Base-by-base conservation (phyloP, 2,329 filamentous ascomycete species). In the Stagonosporopsis cucurbitacearum region DNA sequence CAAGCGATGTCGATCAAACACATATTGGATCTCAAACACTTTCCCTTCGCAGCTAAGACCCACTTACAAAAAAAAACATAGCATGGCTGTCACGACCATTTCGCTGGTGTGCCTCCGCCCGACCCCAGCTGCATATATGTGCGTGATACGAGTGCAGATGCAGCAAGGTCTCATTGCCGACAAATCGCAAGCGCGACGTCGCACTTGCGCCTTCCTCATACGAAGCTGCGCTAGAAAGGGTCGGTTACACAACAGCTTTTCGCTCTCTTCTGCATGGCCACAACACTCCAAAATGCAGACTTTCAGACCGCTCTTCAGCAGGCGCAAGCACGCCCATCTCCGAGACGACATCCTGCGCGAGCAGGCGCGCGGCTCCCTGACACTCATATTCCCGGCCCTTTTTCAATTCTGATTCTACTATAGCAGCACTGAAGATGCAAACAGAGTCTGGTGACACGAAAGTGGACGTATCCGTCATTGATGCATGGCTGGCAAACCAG, bases 291-390 rank as follows among this genome's bases (percentile, higher is more conserved):
- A 32, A 26, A 28, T 17, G 42, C 47, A 51, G 36, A 39, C 23
- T 19, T 37, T 30, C 30, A 42, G 47, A 56, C 53, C 53, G 53
- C 53, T 56, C 36, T 51, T 56, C 26, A 20, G 32, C 42, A 28
- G 42, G 43, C 43, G 42, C 15, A 25, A 50, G 36, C 53, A 42
- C 37, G 47, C 48, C 28, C 36, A 56, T 56, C 47, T 39, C 47
- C 47, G 47, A 19, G 35, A 4, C 22, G 43, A 19, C 30, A 25
- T 25, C 6, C 5, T 9, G 17, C 23, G 4, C 23, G 35, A 22
- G 30, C 19, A 39, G 39, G 15, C 32, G 19, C 30, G n/a, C 15
- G 19, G 15, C 23, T 42, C 15, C 35, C 15, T 23, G 25, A 2
- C 25, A 33, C 13, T 20, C 32, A 17, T n/a, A 9, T 2, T 13